Base-by-base conservation (phyloP, 192 early-diverging fungal genomes). In the Chytriomyces hyalinus region DNA sequence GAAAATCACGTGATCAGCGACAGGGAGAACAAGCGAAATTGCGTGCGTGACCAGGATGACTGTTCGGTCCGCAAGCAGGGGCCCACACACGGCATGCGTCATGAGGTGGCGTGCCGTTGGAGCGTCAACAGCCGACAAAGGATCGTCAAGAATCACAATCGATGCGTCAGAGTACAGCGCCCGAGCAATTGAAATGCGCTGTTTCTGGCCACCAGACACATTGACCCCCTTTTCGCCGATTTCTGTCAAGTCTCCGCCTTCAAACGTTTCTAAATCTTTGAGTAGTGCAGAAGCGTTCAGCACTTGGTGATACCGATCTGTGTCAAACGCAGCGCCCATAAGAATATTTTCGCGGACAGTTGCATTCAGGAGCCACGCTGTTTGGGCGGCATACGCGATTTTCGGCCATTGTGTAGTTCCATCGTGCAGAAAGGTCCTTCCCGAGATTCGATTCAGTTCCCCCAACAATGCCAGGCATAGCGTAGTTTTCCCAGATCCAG, bases 101-200 rank as follows among this genome's bases (percentile, higher is more conserved):
- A 92, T 90, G 20, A 98, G 84, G 70, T 94, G 91, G 73, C 92
- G 92, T 22, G 91, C 94, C 0, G 96, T 97, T 63, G 94, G 94
- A 5, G 94, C 90, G 80, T 98, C 97, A 0, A 97, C 96, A 6
- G 97, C 97, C 22, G 92, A 93, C 24, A 96, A 84, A 10, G 89
- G 89, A 70, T 96, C 95, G 69, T 96, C 95, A 50, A 95, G 73
- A 9, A 96, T 64, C 50, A 93, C 81, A 2, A 94, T 89, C 57
- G 88, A 83, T 4, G 88, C 84, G 9, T 90, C 80, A 1, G 86
- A 83, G 69, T 94, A 96, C 1, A 89, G 87, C 0, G 92, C 92
- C 11, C 95, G 81, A 0, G 94, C 94, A 26, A 85, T 61, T 8
- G 67, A 49, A 51, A 85, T 81, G 8, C 84, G 57, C 46, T 65